Evolutionary conservation across 129 eudicot species (phyloP).

Genomic region (Escallonia rubra): DNA sequence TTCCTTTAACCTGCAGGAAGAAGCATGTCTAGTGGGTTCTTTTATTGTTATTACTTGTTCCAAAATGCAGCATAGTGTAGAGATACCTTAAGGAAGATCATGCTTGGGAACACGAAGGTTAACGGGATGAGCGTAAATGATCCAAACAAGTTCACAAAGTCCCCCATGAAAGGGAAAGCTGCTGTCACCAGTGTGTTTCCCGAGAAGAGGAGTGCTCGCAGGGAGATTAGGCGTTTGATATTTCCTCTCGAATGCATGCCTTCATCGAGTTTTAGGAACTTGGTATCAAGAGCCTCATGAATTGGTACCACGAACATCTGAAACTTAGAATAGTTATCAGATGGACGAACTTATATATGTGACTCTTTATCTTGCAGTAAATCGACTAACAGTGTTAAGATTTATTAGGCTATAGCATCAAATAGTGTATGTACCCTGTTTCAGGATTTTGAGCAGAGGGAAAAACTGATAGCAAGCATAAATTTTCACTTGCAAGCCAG

Average conservation of each 20-base stretch:
- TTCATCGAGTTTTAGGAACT: constrained; percentile 37
- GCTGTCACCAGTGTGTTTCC: constrained; percentile 44
- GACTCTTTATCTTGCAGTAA: neutral
- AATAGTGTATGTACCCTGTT: no score
- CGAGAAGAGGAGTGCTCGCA: constrained; percentile 39
- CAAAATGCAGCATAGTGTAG: neutral
- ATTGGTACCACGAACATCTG: constrained; percentile 56
- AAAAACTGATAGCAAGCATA: no score
- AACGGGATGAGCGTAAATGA: constrained; percentile 44
- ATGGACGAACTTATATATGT: no score
- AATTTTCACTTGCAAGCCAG: no score
- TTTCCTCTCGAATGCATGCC: constrained; percentile 48
- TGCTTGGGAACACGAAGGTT: constrained; percentile 56
- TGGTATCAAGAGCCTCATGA: constrained; percentile 52
- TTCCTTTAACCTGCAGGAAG: constrained; percentile 38
- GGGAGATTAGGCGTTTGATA: constrained; percentile 26
- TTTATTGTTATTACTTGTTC: no score
- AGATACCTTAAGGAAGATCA: constrained; percentile 48
- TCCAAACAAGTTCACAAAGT: constrained; percentile 44
- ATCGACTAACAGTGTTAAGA: neutral
- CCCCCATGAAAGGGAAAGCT: constrained; percentile 59
- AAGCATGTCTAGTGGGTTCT: neutral
- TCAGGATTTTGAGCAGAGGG: no score
- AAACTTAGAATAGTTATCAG: neutral
- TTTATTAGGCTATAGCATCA: no score